A percentile compares a stretch with the other conserved stretches of the same genome.
Evolutionary conservation across 2,329 filamentous ascomycete genomes (phyloP).

Genomic region (Fusarium tupiense): DNA sequence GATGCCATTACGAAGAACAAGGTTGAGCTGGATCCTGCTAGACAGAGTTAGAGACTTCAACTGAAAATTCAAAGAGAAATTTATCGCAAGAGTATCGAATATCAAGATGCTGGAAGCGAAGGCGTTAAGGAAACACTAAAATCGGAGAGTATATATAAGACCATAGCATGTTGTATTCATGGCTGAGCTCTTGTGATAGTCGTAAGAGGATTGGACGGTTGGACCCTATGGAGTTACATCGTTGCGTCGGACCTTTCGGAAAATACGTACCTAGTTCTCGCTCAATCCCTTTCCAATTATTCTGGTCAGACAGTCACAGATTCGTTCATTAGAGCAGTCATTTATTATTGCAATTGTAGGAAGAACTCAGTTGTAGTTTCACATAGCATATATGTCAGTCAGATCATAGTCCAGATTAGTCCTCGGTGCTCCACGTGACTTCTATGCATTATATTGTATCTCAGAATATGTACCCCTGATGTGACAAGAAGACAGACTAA

Average conservation of each 20-base stretch:
- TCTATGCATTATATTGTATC: not conserved
- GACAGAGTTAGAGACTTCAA: slow-evolving; percentile 27
- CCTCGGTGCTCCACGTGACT: rapidly evolving
- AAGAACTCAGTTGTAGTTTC: no score
- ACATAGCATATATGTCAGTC: not conserved
- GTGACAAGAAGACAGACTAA: rapidly evolving
- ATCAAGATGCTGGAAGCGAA: not conserved
- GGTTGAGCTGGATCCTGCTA: slow-evolving; percentile 40
- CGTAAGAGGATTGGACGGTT: not conserved
- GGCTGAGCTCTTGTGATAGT: not conserved
- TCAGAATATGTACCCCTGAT: not conserved
- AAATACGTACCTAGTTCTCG: not conserved
- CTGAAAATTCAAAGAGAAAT: not conserved
- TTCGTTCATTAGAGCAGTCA: rapidly evolving
- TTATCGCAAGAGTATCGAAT: not conserved
- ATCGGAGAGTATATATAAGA: not conserved
- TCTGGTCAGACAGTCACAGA: rapidly evolving
- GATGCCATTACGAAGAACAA: slow-evolving; percentile 54
- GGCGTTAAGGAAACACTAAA: no score
- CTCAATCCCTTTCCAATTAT: not conserved
- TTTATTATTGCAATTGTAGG: not conserved
- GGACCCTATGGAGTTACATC: not conserved
- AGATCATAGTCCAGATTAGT: no score
- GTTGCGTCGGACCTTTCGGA: no score
- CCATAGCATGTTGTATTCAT: rapidly evolving